These are phyloP conservation scores for Geranium incanum DNA, from an alignment of 441 rosid species.

Conservation along the genomic window DNA sequence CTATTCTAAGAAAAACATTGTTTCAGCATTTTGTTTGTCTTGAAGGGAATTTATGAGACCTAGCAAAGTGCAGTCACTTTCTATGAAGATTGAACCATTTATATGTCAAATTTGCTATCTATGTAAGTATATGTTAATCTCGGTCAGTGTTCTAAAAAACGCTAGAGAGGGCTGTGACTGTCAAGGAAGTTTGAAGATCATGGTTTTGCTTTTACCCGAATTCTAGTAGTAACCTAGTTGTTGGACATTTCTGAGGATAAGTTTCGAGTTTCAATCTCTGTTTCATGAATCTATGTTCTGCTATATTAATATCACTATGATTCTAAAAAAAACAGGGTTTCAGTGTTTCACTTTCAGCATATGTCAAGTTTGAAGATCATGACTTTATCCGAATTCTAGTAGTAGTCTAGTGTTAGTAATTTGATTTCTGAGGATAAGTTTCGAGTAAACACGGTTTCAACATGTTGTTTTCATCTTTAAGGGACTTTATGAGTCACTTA, in stretches of 20 bases:
- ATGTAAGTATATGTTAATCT: too few species aligned
- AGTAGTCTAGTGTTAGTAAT: neutral
- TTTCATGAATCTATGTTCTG: neutral
- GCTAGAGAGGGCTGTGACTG: neutral
- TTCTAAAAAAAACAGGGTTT: neutral
- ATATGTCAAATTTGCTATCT: too few species aligned
- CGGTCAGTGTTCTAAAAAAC: too few species aligned
- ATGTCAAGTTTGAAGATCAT: neutral
- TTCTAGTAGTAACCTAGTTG: neutral
- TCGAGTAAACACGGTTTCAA: neutral
- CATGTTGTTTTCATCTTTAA: conserved; percentile 1
- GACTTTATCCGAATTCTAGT: neutral
- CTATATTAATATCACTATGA: neutral
- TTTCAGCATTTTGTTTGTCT: too few species aligned
- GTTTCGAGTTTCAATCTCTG: neutral
- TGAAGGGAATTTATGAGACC: too few species aligned
- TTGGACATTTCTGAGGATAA: neutral
- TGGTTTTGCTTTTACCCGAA: neutral
- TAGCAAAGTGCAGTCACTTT: too few species aligned
- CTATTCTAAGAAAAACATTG: too few species aligned
- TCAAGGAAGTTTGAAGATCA: conserved; percentile 1
- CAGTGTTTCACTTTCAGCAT: neutral
- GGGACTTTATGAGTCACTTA: neutral
- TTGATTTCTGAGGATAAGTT: neutral
- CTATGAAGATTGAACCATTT: too few species aligned